Conservation (phyloP, 1,139 yeast genomes). For the Zygosaccharomyces sapae region DNA sequence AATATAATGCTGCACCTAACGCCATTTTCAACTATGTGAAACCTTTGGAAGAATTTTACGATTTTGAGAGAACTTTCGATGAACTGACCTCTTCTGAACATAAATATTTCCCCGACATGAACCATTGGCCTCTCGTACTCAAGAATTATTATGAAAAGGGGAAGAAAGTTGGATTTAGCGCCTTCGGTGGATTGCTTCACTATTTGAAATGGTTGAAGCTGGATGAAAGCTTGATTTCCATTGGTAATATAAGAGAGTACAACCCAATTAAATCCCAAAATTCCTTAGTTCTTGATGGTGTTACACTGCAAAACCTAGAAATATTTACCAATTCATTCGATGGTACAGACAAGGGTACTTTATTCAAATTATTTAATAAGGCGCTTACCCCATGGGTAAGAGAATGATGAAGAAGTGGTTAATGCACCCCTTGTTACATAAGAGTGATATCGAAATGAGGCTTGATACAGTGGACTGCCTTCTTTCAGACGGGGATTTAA, state of each 20-base stretch:
- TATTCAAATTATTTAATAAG: slow-evolving; percentile 73
- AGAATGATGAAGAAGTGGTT: slow-evolving; percentile 81
- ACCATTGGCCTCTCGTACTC: slow-evolving; percentile 61
- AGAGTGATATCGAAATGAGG: slow-evolving; percentile 59
- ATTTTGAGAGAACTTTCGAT: slow-evolving; percentile 69
- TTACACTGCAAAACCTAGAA: slow-evolving; percentile 84
- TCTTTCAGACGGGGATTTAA: slow-evolving; percentile 56
- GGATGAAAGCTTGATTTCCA: slow-evolving; percentile 67
- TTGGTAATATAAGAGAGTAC: slow-evolving; percentile 73
- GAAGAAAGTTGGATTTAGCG: slow-evolving; percentile 59
- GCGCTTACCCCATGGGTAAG: slow-evolving; percentile 94
- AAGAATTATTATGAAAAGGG: slow-evolving; percentile 47
- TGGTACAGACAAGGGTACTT: slow-evolving; percentile 85
- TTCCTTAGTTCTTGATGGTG: slow-evolving; percentile 83
- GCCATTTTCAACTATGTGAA: slow-evolving; percentile 82
- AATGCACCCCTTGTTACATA: slow-evolving; percentile 73
- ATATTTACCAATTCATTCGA: slow-evolving; percentile 82
- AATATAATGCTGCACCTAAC: slow-evolving; percentile 65
- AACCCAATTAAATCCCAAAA: slow-evolving; percentile 59
- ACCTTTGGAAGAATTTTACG: slow-evolving; percentile 79
- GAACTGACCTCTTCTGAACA: slow-evolving; percentile 49
- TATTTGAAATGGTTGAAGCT: slow-evolving; percentile 74
- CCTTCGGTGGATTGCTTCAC: slow-evolving; percentile 85
- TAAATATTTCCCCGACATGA: slow-evolving; percentile 56
- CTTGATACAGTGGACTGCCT: slow-evolving; percentile 78